These are phyloP conservation scores for Ceratocystis diversiconidia DNA, from an alignment of 2,329 filamentous ascomycete species.

Conservation along the genomic window DNA sequence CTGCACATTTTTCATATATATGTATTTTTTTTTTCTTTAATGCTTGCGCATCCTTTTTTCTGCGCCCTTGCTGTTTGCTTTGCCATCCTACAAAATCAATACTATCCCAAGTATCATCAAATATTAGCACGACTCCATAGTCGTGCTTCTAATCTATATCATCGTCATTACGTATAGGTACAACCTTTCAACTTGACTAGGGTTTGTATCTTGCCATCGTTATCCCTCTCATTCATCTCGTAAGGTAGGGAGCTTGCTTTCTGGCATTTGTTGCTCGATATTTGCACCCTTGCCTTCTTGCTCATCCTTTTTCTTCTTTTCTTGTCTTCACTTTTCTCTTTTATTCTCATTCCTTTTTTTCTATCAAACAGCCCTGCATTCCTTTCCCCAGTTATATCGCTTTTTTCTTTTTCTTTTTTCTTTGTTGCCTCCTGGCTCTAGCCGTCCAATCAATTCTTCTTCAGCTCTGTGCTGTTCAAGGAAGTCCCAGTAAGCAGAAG, in stretches of 20 bases:
- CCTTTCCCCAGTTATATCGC: neutral
- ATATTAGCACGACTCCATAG: neutral
- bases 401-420: slow-evolving; percentile 3
- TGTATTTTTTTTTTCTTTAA: neutral
- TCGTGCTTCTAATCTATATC: neutral
- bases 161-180: neutral
- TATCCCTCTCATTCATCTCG: neutral
- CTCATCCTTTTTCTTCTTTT: neutral
- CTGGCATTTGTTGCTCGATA: neutral
- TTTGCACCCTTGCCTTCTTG: neutral
- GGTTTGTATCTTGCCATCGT: neutral
- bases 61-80: neutral
- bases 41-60: neutral
- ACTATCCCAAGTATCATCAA: neutral
- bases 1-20: neutral
- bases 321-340: neutral
- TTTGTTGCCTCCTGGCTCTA: neutral
- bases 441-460: slow-evolving; percentile 1
- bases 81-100: slow-evolving; percentile 2
- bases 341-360: slow-evolving; percentile 1
- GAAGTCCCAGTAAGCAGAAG: slow-evolving; percentile 3
- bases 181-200: neutral
- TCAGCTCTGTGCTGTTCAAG: slow-evolving; percentile 2
- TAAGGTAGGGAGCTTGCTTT: neutral
- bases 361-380: neutral